Evolutionary conservation across 306 rosid genomes (phyloP), one percentile per base, ranked within the genome.

Genomic region (Gynostemma pentaphyllum): DNA sequence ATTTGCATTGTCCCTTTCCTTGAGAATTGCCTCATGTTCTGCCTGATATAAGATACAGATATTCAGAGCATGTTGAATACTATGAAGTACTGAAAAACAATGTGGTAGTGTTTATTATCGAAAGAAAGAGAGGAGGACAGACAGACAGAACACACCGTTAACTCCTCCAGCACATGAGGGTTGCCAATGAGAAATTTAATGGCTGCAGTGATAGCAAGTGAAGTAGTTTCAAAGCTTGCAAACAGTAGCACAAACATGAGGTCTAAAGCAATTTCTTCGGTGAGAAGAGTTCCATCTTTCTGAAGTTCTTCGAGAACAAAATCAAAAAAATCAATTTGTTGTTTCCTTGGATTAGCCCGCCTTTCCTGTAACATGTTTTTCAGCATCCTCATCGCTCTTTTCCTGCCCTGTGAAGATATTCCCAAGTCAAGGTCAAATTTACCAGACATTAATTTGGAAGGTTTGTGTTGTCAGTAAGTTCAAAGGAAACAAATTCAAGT

Each of bases 171-270:
- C 72, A 76, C 95, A 15, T 66, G 74, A 82, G 96, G 95, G 75
- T 86, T 53, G 81, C 88, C 86, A 6, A 82, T 68, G 66, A 92
- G 94, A 64, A 73, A 74, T 76, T 88, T 92, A 7, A 79, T 57
- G 68, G 96, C 95, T 49, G 55, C 74, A 68, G 98, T 88, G 5
- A 88, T 30, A 66, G 99, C 97, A n/a, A 88, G 76, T 56, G 99
- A 92, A 46, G 99, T 88, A 24, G 99, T 92, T 86, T 92, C 99
- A 56, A 86, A 92, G 82, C 97, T 92, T 41, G 99, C 97, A 48
- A 92, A 92, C 51, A 92, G 96, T 10, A 92, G 87, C 69, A 92
- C 99, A 80, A 92, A 92, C n/a, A 92, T 92, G 48, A 92, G 80
- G 76, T 92, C 99, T 81, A 92, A 68, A 60, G 95, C 92, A 59